These are phyloP conservation scores for Trichocomaceae sp. DNA, from an alignment of 2,329 filamentous ascomycete species.

Conservation along the genomic window DNA sequence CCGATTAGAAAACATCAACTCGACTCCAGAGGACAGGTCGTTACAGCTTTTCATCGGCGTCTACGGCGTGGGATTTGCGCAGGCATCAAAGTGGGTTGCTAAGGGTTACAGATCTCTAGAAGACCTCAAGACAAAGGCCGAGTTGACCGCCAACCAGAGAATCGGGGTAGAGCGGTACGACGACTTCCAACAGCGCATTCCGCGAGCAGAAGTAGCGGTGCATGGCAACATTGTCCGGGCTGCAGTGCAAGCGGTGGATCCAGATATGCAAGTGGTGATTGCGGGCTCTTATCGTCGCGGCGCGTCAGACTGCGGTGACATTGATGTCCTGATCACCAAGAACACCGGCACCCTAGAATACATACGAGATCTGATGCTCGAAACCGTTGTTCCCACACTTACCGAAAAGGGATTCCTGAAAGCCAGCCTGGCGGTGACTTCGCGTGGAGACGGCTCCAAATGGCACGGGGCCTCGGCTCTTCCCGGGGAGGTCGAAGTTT, in stretches of 20 bases:
- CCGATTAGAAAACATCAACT: constrained; percentile 62
- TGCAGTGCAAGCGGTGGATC: constrained; percentile 56
- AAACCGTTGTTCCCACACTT: constrained; percentile 57
- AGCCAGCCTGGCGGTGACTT: constrained; percentile 56
- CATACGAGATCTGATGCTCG: constrained; percentile 57
- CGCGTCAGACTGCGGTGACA: constrained; percentile 65
- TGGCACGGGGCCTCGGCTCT: constrained; percentile 83
- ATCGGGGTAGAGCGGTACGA: constrained; percentile 73
- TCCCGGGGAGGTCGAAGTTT: constrained; percentile 49
- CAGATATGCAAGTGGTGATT: constrained; percentile 61
- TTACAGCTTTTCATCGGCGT: constrained; percentile 68
- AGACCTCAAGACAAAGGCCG: constrained; percentile 58
- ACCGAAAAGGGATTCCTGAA: constrained; percentile 60
- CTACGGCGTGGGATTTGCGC: constrained; percentile 66
- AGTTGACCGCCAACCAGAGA: constrained; percentile 62
- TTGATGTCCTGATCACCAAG: constrained; percentile 78
- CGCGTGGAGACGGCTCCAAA: constrained; percentile 60
- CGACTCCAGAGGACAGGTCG: constrained; percentile 58
- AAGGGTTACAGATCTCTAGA: constrained; percentile 68
- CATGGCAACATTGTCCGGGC: constrained; percentile 60
- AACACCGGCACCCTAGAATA: constrained; percentile 51
- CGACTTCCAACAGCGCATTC: constrained; percentile 73
- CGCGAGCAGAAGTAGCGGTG: constrained; percentile 64
- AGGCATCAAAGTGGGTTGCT: constrained; percentile 69
- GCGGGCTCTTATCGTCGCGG: constrained; percentile 83